Base-by-base conservation (phyloP, 164 flowering plant species). In the Magnolia officinalis region DNA sequence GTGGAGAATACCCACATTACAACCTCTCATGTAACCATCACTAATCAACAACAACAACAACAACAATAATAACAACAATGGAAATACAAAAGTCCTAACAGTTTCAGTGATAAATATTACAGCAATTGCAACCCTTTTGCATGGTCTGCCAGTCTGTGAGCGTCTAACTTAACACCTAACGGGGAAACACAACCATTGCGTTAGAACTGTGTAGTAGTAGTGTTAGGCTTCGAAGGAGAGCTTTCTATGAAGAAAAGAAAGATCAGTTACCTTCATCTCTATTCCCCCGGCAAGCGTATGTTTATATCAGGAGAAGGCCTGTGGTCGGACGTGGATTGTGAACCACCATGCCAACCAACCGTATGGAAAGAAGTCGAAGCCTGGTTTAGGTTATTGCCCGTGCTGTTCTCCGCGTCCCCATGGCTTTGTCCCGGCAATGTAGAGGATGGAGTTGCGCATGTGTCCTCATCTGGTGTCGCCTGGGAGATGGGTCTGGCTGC, bases 251-350 rank as follows among this genome's bases (percentile, higher is more conserved):
- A 29, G 50, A 26, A 29, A 70, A 21, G 72, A 70, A n/a, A 70
- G 58, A n/a, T 61, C 26, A 61, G 67, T 70, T 16, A 70, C 72
- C 23, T 52, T 72, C 37, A 16, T 23, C 37, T 52, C 80, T 84
- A 84, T 78, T 81, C 89, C 66, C 78, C 79, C 23, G 86, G 81
- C 52, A 86, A 76, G 10, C 88, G 77, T 37, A 87, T 67, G 70
- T 89, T 89, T 77, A 90, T 90, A 74, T 90, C 94, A 77, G 94
- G 92, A 71, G 86, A 88, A 50, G 85, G 81, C 51, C 81, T 83
- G 58, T 84, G 90, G 29, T 82, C 87, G 2, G 80, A 71, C 7
- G 52, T 59, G 50, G 84, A 76, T 21, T 73, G 81, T 1, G 84
- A 70, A 26, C 45, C 83, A 26, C 78, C 83, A 74, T 78, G 85